Base-by-base conservation (phyloP, 208 protist species). In the Trypanosomatidae sp. region DNA sequence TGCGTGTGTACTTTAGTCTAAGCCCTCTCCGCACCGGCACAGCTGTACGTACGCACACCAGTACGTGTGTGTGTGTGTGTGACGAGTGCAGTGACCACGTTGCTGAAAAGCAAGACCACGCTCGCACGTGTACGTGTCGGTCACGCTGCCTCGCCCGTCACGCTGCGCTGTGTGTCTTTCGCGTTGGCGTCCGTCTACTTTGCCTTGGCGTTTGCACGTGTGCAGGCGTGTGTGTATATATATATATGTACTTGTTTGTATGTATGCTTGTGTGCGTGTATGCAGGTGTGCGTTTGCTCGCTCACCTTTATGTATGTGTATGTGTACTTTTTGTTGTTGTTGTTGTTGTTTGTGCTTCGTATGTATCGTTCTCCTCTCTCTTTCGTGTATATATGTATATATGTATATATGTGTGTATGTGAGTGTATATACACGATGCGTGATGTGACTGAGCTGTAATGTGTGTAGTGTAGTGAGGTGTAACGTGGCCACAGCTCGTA, bases 351-450 rank as follows among this genome's bases (percentile, higher is more conserved):
- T n/a, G n/a, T 48, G n/a, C n/a, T 21, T 53, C 21, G 6, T 33
- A 25, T 43, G 8, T 25, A 39, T 42, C 15, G 13, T 50, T 47
- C 8, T 47, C 46, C 6, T 37, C 25, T 47, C 18, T 53, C 10
- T 45, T 49, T 35, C 30, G 6, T 47, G 32, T 37, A 40, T 45
- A 48, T 56, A 48, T n/a, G 10, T 6, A 28, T 19, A 46, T 20
- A 21, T 46, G 5, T n/a, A 53, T 41, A 24, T 8, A 40, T 53
- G 26, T 41, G 32, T 0, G 6, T 10, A 20, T 8, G 33, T 35
- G 16, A 2, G 48, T 33, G 10, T 13, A 43, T 33, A 39, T 48
- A 48, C 33, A 46, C 35, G 11, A 15, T 35, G 11, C n/a, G n/a
- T 35, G 30, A 35, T 35, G n/a, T n/a, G n/a, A n/a, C n/a, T n/a